Base-by-base conservation (phyloP, 1,284 basidiomycete genomes). In the Entoloma clypeatum region DNA sequence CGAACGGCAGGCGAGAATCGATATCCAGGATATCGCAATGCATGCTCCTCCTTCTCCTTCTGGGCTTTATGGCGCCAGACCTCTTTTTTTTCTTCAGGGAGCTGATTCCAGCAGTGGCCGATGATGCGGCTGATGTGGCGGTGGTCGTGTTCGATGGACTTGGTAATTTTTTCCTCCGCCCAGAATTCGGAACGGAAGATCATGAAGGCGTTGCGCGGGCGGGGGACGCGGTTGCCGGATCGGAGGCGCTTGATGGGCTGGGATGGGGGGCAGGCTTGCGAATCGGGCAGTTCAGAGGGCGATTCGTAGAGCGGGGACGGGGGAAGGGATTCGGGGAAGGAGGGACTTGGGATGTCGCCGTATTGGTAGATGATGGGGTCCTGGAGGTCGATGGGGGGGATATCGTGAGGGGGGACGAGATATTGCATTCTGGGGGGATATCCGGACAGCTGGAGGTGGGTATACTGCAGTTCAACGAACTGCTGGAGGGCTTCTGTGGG, bases 151-250 rank as follows among this genome's bases (percentile, higher is more conserved):
- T 76, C 77, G 45, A 75, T 62, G 23, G 53, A 57, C 22, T 62
- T 58, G 41, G 49, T 58, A 42, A 72, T 64, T 45, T 68, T 72
- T 34, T 66, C 58, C 22, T 64, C 60, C 3, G 74, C 71, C 37
- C 76, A 74, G 41, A 81, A 81, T 45, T 86, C 79, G 34, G 82
- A 82, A 31, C 88, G 77, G 61, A 86, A 92, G 57, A 92, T 74
- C 66, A 92, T 88, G 68, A 90, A 92, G 18, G 86, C 79, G 59
- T 92, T 92, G 21, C 81, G 71, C 0, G 89, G 90, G 9, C 89
- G 78, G 36, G 83, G 84, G 41, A 89, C 72, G 49, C 65, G 67
- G 34, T 59, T 55, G 3, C 55, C 55, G n/a, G 60, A 52, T 28
- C 49, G 52, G 24, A 53, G 43, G 23, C 45, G 51, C 21, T 50